phyloP scores from a whole-genome alignment of 208 protist genomes.

The Crithidia expoeki region DNA sequence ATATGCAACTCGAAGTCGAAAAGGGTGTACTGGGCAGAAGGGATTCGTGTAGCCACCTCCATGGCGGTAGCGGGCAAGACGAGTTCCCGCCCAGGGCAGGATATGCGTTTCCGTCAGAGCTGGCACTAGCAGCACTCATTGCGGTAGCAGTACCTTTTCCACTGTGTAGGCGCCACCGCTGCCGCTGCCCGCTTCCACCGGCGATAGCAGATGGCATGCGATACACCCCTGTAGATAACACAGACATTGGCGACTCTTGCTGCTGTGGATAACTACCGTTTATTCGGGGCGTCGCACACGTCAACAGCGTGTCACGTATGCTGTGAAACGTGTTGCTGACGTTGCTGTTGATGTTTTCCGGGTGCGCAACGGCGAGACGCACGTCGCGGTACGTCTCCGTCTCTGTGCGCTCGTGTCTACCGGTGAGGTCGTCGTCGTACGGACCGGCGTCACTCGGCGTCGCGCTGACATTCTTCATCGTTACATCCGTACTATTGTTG shows the following conservation, averaged over 20 bases:
- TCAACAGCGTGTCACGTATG: neutral
- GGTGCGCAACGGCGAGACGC: neutral
- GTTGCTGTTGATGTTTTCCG: neutral
- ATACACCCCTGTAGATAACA: neutral
- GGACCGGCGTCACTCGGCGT: neutral
- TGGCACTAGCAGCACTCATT: neutral
- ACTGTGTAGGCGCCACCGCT: slow-evolving; percentile 12
- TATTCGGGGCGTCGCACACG: neutral
- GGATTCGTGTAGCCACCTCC: slow-evolving; percentile 7
- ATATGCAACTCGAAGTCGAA: neutral
- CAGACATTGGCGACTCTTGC: neutral
- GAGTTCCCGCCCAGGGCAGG: neutral
- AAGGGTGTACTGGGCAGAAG: neutral
- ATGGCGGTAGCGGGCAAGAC: neutral
- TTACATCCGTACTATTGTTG: neutral
- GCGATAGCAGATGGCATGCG: slow-evolving; percentile 12
- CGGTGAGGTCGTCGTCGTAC: slow-evolving; percentile 2
- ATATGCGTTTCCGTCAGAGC: neutral
- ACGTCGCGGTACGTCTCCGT: slow-evolving; percentile 6
- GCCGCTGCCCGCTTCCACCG: slow-evolving; percentile 5
- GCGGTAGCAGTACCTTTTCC: neutral
- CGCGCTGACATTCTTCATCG: neutral
- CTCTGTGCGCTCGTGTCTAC: slow-evolving; percentile 1
- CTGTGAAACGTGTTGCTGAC: neutral
- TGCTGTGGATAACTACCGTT: neutral